Conservation (phyloP, 805 yeast species). For the Spathaspora gorwiae region DNA sequence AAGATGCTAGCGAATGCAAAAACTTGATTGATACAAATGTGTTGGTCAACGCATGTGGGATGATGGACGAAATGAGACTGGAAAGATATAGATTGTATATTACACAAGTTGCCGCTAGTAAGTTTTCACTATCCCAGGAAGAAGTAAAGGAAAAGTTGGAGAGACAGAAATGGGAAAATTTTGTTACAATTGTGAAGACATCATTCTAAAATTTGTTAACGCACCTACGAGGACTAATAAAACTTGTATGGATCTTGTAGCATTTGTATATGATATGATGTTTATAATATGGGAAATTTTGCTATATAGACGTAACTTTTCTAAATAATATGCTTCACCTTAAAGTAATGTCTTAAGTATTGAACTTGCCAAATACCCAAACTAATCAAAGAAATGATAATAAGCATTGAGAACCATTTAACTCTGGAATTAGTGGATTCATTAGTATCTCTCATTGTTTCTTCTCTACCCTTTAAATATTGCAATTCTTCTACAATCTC, state of each 20-base stretch:
- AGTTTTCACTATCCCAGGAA: background rate
- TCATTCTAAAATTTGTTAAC: too few relatives aligned
- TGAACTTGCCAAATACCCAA: constrained; percentile 91
- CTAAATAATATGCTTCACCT: constrained; percentile 71
- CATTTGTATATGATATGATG: too few relatives aligned
- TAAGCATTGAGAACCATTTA: constrained; percentile 72
- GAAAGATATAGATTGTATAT: background rate
- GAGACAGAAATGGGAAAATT: constrained; percentile 1
- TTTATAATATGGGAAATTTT: too few relatives aligned
- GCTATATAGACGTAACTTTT: too few relatives aligned
- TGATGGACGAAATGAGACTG: background rate
- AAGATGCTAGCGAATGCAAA: background rate
- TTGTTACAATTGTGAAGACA: background rate
- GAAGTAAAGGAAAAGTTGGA: background rate
- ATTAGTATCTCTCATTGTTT: constrained; percentile 90
- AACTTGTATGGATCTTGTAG: background rate
- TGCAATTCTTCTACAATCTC: constrained; percentile 78
- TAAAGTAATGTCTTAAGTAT: constrained; percentile 90
- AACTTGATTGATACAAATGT: background rate
- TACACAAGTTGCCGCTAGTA: background rate
- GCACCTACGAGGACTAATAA: background rate
- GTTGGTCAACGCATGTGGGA: background rate
- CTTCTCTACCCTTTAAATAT: constrained; percentile 84
- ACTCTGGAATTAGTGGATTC: constrained; percentile 94
- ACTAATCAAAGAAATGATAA: constrained; percentile 63